Conservation (phyloP, 2,329 filamentous ascomycete genomes). For the Claviceps africana region DNA sequence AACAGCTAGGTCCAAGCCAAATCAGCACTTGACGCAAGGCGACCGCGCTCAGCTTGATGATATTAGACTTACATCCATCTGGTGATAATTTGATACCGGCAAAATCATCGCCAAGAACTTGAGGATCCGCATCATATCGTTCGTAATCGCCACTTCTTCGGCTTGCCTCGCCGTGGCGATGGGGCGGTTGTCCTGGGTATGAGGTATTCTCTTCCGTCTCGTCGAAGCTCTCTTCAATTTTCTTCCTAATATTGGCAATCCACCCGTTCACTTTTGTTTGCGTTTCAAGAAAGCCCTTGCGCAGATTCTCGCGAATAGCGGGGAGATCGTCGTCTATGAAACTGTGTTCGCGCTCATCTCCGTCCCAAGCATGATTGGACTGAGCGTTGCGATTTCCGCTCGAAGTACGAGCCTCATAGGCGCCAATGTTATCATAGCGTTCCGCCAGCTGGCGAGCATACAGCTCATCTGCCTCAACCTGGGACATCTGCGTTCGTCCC, state of each 20-base stretch:
- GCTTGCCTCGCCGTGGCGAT: conserved; percentile 46
- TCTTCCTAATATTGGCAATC: conserved; percentile 86
- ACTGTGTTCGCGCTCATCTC: conserved; percentile 64
- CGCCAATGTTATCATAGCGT: conserved; percentile 59
- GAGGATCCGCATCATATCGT: conserved; percentile 87
- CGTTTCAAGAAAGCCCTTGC: conserved; percentile 88
- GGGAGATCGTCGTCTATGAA: conserved; percentile 96
- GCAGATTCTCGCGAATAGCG: conserved; percentile 80
- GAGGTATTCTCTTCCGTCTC: conserved; percentile 42
- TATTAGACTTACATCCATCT: conserved; percentile 42
- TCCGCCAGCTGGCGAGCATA: conserved; percentile 89
- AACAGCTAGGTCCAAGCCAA: conserved; percentile 11
- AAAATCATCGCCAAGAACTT: conserved; percentile 84
- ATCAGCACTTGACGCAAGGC: neutral
- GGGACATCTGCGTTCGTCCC: conserved; percentile 50
- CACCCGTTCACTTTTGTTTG: conserved; percentile 86
- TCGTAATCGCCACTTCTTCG: conserved; percentile 76
- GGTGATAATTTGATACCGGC: conserved; percentile 49
- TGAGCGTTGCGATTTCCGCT: conserved; percentile 28
- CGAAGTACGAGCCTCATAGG: conserved; percentile 42
- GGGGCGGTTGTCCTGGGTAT: conserved; percentile 17
- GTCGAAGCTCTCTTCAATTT: conserved; percentile 75
- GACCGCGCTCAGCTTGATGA: neutral
- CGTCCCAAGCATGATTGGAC: conserved; percentile 21
- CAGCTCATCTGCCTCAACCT: conserved; percentile 79